Evolutionary conservation across 306 rosid species (phyloP).

Genomic region (Quillaja saponaria): DNA sequence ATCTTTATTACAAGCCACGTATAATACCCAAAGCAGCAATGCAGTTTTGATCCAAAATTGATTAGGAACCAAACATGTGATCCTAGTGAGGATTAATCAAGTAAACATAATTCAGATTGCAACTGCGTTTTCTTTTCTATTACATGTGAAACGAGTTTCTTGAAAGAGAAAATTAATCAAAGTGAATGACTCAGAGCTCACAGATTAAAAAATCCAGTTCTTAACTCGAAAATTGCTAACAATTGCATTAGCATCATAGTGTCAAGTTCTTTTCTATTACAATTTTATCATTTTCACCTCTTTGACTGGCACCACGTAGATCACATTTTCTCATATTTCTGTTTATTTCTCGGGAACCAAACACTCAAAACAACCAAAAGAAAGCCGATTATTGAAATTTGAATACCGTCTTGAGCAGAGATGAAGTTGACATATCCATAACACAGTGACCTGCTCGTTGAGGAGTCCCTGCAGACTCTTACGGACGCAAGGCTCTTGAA

Average conservation of each 20-base stretch:
- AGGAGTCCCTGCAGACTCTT: slow-evolving; percentile 61
- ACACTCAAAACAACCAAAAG: slow-evolving; percentile 3
- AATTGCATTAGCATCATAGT: neutral
- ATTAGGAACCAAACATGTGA: no score
- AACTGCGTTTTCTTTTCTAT: no score
- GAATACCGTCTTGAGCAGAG: slow-evolving; percentile 62
- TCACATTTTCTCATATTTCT: neutral
- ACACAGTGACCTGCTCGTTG: slow-evolving; percentile 66
- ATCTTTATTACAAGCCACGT: no score
- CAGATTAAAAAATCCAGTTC: slow-evolving; percentile 12
- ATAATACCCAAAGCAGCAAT: no score
- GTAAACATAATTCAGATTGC: no score
- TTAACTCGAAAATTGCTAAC: neutral
- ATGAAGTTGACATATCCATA: slow-evolving; percentile 81
- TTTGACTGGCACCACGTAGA: neutral
- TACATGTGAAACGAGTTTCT: neutral
- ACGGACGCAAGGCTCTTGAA: slow-evolving; percentile 58
- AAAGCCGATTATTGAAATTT: neutral
- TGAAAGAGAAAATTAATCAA: neutral
- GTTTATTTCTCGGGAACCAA: slow-evolving; percentile 5
- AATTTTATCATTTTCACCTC: neutral
- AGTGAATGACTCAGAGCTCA: neutral
- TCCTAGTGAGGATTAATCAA: no score
- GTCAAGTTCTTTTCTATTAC: neutral
- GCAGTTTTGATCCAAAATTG: no score